phyloP scores from a whole-genome alignment of 352 stramenopile genomes.

The Phytopythium boreale region DNA sequence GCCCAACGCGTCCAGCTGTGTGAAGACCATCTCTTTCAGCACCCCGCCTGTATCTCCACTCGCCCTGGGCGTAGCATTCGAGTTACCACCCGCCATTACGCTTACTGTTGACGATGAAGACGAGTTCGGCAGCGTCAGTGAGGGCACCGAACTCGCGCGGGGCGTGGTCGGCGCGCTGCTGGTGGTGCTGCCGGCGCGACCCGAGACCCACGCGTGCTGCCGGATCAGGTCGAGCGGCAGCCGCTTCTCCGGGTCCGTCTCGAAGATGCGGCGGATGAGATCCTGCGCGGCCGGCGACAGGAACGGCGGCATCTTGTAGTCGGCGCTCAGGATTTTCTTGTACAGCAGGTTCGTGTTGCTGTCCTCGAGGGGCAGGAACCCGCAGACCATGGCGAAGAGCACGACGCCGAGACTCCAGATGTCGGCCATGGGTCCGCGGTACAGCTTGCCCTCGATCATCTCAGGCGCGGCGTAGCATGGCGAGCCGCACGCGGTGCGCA shows the following conservation, averaged over 20 bases:
- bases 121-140: constrained; percentile 8
- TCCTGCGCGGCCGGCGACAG: constrained; percentile 75
- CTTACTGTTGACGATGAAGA: background rate
- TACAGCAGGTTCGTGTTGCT: constrained; percentile 90
- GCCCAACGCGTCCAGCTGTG: constrained; percentile 47
- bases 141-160: constrained; percentile 17
- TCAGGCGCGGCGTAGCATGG: constrained; percentile 92
- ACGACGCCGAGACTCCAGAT: constrained; percentile 93
- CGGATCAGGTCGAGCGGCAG: constrained; percentile 74
- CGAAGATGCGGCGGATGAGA: constrained; percentile 80
- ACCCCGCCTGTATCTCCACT: background rate
- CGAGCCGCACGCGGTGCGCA: constrained; percentile 89
- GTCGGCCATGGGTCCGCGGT: constrained; percentile 82
- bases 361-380: constrained; percentile 91
- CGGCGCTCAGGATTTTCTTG: constrained; percentile 90
- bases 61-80: constrained; percentile 1
- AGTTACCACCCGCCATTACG: constrained; percentile 1
- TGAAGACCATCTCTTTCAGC: constrained; percentile 43
- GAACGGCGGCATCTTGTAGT: constrained; percentile 83
- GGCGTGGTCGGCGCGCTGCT: constrained; percentile 2
- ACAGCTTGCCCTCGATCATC: constrained; percentile 89
- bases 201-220: constrained; percentile 77
- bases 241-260: constrained; percentile 80
- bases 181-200: background rate
- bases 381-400: constrained; percentile 91